Conservation (phyloP, 2,329 filamentous ascomycete genomes). For the Diplocarpon mali region DNA sequence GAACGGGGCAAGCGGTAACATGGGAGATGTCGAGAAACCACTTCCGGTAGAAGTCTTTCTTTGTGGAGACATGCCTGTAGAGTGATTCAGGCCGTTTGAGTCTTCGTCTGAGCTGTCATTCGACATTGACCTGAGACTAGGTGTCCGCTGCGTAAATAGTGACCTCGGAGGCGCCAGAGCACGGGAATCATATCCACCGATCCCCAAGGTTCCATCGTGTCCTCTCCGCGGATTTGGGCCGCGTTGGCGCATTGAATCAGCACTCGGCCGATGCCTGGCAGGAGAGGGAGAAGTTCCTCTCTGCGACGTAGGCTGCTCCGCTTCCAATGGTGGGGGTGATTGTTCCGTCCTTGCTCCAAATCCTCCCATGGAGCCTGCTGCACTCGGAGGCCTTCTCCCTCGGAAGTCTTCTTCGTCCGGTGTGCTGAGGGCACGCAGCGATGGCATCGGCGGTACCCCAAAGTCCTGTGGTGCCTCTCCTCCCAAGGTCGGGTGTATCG, state of each 20-base stretch:
- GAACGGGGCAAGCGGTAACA: conserved; percentile 50
- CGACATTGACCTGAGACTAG: conserved; percentile 52
- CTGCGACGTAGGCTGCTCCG: conserved; percentile 12
- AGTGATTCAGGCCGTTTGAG: conserved; percentile 38
- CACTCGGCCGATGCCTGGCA: conserved; percentile 18
- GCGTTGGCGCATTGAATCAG: conserved; percentile 23
- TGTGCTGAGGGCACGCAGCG: conserved; percentile 7
- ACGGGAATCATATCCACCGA: conserved; percentile 28
- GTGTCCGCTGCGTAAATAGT: conserved; percentile 34
- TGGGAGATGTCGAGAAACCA: conserved; percentile 48
- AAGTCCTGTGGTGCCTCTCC: conserved; percentile 5
- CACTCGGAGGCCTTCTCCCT: conserved; percentile 15
- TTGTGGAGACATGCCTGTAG: conserved; percentile 53
- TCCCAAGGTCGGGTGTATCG: conserved; percentile 67
- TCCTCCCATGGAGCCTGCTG: conserved; percentile 7
- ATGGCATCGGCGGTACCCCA: conserved; percentile 3
- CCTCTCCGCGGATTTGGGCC: conserved; percentile 10
- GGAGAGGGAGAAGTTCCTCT: conserved; percentile 13
- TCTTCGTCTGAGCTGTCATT: conserved; percentile 63
- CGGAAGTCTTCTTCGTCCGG: conserved; percentile 20
- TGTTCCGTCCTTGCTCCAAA: conserved; percentile 47
- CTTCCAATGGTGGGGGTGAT: conserved; percentile 43
- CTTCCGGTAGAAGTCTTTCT: conserved; percentile 71
- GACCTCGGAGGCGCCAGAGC: conserved; percentile 35
- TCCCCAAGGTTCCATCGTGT: conserved; percentile 18